Percentiles rank a stretch among this genome's conserved stretches.
phyloP scores from a whole-genome alignment of 192 early-diverging fungal genomes.

The Dispira simplex region DNA sequence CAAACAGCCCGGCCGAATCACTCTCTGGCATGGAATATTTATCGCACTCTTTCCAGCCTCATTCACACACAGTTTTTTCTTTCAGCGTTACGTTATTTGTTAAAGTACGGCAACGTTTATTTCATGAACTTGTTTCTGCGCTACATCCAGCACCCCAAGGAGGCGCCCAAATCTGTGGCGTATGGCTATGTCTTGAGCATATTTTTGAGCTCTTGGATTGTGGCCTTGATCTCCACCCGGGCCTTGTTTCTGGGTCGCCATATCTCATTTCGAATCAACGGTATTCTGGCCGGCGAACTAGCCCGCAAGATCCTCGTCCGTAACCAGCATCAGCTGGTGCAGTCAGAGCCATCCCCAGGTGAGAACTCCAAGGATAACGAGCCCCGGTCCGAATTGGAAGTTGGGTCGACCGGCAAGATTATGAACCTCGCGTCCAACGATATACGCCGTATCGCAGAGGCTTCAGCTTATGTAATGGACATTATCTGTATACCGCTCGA shows the following conservation, averaged over 20 bases:
- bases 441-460: constrained; percentile 40
- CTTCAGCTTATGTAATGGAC: constrained; percentile 34
- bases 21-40: constrained; percentile 20
- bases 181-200: constrained; percentile 46
- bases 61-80: constrained; percentile 15
- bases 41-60: constrained; percentile 21
- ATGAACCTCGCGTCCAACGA: constrained; percentile 65
- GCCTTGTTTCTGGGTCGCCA: constrained; percentile 47
- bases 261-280: constrained; percentile 40
- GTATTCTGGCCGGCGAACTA: constrained; percentile 44
- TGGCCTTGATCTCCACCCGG: constrained; percentile 27
- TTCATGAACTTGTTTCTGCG: constrained; percentile 38
- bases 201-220: constrained; percentile 26
- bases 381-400: constrained; percentile 20
- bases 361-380: constrained; percentile 15
- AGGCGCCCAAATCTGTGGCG: constrained; percentile 15
- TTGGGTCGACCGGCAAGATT: constrained; percentile 42
- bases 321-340: constrained; percentile 29
- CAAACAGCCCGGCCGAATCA: constrained; percentile 14
- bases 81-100: background rate
- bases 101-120: constrained; percentile 32
- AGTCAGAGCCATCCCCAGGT: constrained; percentile 1
- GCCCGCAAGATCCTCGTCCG: constrained; percentile 45
- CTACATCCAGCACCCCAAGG: constrained; percentile 32
- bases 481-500: constrained; percentile 50